Percentiles rank a stretch among this genome's conserved stretches.
Evolutionary conservation across 495 filamentous ascomycete species (phyloP).

Genomic region (Ramalina intermedia): DNA sequence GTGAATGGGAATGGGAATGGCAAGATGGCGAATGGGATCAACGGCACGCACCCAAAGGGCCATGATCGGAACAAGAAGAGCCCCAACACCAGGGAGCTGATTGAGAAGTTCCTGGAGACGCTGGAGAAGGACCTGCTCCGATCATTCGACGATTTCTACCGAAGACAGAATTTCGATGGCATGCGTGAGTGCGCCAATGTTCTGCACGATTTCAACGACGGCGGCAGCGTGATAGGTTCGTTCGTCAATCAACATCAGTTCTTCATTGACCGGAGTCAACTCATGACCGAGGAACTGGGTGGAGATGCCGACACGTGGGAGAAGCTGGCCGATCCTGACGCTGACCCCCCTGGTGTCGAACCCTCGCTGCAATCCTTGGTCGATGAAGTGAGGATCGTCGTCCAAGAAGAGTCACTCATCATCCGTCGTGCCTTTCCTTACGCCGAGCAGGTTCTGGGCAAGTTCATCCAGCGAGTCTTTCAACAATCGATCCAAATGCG

Average conservation of each 20-base stretch:
- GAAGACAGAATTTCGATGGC: conserved; percentile 82
- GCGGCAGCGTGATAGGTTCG: conserved; percentile 79
- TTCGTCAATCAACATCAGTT: conserved; percentile 99
- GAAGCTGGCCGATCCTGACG: conserved; percentile 82
- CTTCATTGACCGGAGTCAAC: conserved; percentile 84
- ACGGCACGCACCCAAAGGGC: conserved; percentile 27
- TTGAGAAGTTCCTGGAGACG: conserved; percentile 93
- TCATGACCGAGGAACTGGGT: conserved; percentile 81
- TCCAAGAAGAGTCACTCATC: conserved; percentile 90
- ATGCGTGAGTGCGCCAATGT: conserved; percentile 94
- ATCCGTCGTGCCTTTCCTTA: conserved; percentile 93
- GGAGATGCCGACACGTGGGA: conserved; percentile 79
- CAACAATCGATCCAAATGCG: conserved; percentile 95
- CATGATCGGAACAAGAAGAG: conserved; percentile 24
- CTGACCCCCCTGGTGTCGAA: conserved; percentile 79
- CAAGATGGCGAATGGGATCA: conserved; percentile 38
- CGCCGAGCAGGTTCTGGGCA: conserved; percentile 80
- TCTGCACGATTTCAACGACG: conserved; percentile 89
- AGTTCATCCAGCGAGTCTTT: conserved; percentile 89
- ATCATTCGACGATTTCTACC: conserved; percentile 93
- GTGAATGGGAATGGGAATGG: conserved; percentile 33
- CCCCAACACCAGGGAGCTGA: conserved; percentile 67
- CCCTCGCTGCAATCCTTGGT: conserved; percentile 80
- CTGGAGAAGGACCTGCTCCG: conserved; percentile 89
- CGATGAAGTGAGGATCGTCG: conserved; percentile 88